Evolutionary conservation across 2,329 filamentous ascomycete genomes (phyloP).

Genomic region (Exophiala sp.): DNA sequence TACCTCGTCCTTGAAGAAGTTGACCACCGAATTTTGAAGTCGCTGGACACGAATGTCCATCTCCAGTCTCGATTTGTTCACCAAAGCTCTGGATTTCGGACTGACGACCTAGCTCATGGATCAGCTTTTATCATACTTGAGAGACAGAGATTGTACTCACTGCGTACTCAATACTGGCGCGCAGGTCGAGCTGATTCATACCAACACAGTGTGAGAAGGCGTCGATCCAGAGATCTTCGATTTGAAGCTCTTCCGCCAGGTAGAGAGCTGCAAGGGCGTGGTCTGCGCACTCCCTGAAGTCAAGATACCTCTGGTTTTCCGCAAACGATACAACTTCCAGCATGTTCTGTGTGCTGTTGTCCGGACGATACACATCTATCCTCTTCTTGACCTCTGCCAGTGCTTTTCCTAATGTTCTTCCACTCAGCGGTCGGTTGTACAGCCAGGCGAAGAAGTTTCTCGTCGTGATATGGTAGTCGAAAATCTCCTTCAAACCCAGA

Average conservation of each 20-base stretch:
- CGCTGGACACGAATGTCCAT: slow-evolving; percentile 62
- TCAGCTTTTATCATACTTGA: slow-evolving; percentile 4
- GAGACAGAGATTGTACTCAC: slow-evolving; percentile 12
- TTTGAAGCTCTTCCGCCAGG: slow-evolving; percentile 63
- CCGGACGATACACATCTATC: slow-evolving; percentile 59
- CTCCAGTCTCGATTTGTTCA: slow-evolving; percentile 60
- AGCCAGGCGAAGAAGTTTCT: slow-evolving; percentile 30
- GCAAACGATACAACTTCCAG: slow-evolving; percentile 63
- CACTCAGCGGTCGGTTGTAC: slow-evolving; percentile 27
- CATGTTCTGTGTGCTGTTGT: slow-evolving; percentile 52
- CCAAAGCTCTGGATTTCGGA: slow-evolving; percentile 60
- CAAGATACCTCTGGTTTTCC: slow-evolving; percentile 66
- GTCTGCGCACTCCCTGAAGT: slow-evolving; percentile 62
- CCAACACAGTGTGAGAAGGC: slow-evolving; percentile 76
- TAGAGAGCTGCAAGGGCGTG: slow-evolving; percentile 66
- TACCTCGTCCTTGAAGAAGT: slow-evolving; percentile 69
- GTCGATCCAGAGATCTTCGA: slow-evolving; percentile 65
- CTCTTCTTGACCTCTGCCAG: slow-evolving; percentile 63
- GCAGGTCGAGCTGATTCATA: slow-evolving; percentile 48
- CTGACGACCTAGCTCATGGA: slow-evolving; percentile 34
- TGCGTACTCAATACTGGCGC: slow-evolving; percentile 24
- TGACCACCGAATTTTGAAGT: slow-evolving; percentile 58
- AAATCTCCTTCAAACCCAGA: slow-evolving; percentile 21
- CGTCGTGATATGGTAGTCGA: slow-evolving; percentile 28
- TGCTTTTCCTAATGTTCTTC: slow-evolving; percentile 57